These are phyloP conservation scores for Casaregolazyma lundiana DNA, from an alignment of 1,139 yeast species.

Conservation along the genomic window DNA sequence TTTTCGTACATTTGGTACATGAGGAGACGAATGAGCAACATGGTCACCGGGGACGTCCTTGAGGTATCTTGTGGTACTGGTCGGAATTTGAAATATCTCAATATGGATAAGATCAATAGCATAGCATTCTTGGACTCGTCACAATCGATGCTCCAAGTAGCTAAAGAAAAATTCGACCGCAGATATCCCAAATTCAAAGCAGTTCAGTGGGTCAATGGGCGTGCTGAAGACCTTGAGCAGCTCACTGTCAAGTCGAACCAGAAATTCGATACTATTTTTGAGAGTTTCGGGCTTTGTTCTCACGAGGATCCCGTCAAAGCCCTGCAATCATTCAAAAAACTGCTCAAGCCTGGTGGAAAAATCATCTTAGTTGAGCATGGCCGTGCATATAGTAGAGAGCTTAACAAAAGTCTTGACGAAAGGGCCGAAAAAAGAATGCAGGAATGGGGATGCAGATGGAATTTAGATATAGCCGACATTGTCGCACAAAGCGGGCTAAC, in stretches of 20 bases:
- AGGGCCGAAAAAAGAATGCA: constrained; percentile 79
- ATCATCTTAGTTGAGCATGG: constrained; percentile 90
- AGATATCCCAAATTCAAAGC: constrained; percentile 60
- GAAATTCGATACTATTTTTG: constrained; percentile 85
- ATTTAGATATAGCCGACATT: constrained; percentile 82
- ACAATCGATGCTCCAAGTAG: constrained; percentile 75
- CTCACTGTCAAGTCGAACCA: constrained; percentile 43
- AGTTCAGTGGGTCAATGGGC: constrained; percentile 88
- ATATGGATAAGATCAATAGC: constrained; percentile 56
- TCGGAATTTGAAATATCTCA: constrained; percentile 73
- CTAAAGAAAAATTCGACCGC: constrained; percentile 67
- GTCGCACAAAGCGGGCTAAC: constrained; percentile 81
- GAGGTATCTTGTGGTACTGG: constrained; percentile 98
- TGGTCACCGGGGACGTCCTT: constrained; percentile 78
- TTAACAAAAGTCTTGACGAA: constrained; percentile 76
- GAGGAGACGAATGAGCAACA: constrained; percentile 78
- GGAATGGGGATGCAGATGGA: constrained; percentile 98
- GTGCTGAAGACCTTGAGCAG: constrained; percentile 73
- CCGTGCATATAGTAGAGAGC: constrained; percentile 69
- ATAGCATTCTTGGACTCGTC: constrained; percentile 86
- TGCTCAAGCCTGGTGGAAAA: constrained; percentile 88
- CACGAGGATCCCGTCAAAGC: constrained; percentile 90
- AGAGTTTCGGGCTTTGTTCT: constrained; percentile 93
- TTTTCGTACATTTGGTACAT: constrained; percentile 76
- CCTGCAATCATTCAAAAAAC: constrained; percentile 60